Percentiles rank a stretch among this genome's conserved stretches.
Conservation (phyloP, 345 rosid genomes). For the Pugionium dolabratum region DNA sequence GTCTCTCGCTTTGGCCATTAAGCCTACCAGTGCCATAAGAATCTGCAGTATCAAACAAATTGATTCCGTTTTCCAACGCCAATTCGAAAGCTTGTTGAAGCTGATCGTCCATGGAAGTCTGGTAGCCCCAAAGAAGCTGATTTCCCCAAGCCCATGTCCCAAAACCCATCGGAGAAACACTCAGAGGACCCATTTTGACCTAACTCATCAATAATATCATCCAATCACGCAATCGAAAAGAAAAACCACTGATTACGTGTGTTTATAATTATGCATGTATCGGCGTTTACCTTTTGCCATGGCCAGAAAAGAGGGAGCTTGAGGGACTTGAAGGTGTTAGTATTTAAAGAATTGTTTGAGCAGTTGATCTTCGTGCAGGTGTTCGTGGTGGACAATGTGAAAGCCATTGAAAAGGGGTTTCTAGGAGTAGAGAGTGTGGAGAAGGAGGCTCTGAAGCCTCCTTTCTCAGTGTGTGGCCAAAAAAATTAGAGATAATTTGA, state of each 20-base stretch:
- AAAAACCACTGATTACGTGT: not conserved
- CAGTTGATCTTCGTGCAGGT: slow-evolving; percentile 43
- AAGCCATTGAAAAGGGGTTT: slow-evolving; percentile 43
- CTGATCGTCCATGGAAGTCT: slow-evolving; percentile 76
- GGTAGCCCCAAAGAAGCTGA: slow-evolving; percentile 91
- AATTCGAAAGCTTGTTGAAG: slow-evolving; percentile 76
- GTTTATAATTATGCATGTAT: not conserved
- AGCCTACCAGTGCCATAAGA: slow-evolving; percentile 87
- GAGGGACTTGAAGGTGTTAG: slow-evolving; percentile 50
- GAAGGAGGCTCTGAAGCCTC: slow-evolving; percentile 20
- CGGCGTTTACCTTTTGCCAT: slow-evolving; percentile 63
- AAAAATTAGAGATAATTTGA: not conserved
- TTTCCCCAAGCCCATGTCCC: slow-evolving; percentile 99
- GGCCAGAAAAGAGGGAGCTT: slow-evolving; percentile 86
- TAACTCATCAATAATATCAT: slow-evolving; percentile 22
- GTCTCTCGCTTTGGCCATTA: slow-evolving; percentile 89
- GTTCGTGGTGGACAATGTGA: slow-evolving; percentile 42
- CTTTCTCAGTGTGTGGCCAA: slow-evolving; percentile 28
- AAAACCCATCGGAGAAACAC: slow-evolving; percentile 93
- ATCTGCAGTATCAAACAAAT: slow-evolving; percentile 90
- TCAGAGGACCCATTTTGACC: slow-evolving; percentile 88
- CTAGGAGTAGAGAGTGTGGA: not conserved
- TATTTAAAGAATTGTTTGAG: slow-evolving; percentile 44
- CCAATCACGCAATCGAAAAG: not conserved
- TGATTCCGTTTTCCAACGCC: slow-evolving; percentile 75